phyloP scores from a whole-genome alignment of 1,284 basidiomycete species.

The Lentinula novae-zelandiae region DNA sequence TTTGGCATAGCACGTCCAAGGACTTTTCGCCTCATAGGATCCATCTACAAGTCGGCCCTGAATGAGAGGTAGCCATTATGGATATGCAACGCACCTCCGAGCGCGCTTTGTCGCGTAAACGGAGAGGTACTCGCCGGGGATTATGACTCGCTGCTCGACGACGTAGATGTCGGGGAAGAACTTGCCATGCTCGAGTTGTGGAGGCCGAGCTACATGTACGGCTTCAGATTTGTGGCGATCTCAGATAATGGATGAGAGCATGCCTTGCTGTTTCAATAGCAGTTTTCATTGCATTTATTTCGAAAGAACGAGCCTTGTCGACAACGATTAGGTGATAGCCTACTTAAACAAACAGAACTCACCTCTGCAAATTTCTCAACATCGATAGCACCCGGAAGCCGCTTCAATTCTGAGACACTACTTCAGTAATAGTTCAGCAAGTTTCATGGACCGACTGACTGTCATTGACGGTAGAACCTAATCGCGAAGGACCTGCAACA shows the following conservation, averaged over 20 bases:
- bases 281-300: slow-evolving; percentile 84
- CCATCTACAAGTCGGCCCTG: slow-evolving; percentile 57
- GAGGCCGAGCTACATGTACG: slow-evolving; percentile 42
- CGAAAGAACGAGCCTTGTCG: slow-evolving; percentile 73
- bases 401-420: slow-evolving; percentile 42
- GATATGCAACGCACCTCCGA: slow-evolving; percentile 60
- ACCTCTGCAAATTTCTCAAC: slow-evolving; percentile 88
- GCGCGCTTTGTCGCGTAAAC: slow-evolving; percentile 74
- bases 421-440: neutral
- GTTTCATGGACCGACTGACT: neutral
- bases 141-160: slow-evolving; percentile 92
- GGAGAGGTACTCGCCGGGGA: slow-evolving; percentile 81
- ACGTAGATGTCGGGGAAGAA: slow-evolving; percentile 83
- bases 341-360: neutral
- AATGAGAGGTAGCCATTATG: slow-evolving; percentile 3
- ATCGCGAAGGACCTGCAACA: slow-evolving; percentile 37
- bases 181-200: slow-evolving; percentile 85
- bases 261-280: slow-evolving; percentile 81
- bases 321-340: slow-evolving; percentile 1
- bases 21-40: slow-evolving; percentile 60
- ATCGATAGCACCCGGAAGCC: slow-evolving; percentile 73
- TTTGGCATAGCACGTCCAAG: slow-evolving; percentile 48
- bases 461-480: slow-evolving; percentile 19
- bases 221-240: neutral
- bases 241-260: slow-evolving; percentile 12